A percentile compares a stretch with the other conserved stretches of the same genome.
These are phyloP conservation scores for Withania somnifera DNA, from an alignment of 305 asterid genomes.

Conservation along the genomic window DNA sequence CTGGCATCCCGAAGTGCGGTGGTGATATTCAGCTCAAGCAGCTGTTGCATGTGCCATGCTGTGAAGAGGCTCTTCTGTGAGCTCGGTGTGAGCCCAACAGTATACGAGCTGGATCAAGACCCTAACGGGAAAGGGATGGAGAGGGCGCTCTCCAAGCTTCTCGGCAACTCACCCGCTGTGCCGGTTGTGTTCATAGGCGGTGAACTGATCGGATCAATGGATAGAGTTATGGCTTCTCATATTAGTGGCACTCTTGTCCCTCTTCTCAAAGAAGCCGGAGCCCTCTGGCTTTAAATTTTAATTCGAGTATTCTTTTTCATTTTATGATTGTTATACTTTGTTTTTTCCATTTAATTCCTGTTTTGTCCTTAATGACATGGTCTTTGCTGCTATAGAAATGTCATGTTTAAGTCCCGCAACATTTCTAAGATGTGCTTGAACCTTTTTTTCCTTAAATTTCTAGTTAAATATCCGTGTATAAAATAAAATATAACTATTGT, in stretches of 20 bases:
- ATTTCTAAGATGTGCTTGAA: neutral
- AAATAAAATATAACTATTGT: too few relatives aligned
- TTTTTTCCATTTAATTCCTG: too few relatives aligned
- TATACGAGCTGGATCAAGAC: slow-evolving; percentile 32
- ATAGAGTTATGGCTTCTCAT: slow-evolving; percentile 36
- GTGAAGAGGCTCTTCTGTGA: slow-evolving; percentile 33
- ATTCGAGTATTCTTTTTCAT: neutral
- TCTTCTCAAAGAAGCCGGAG: slow-evolving; percentile 34
- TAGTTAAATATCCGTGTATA: neutral
- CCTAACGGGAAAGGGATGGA: slow-evolving; percentile 31
- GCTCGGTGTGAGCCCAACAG: slow-evolving; percentile 31
- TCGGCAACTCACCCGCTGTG: slow-evolving; percentile 21
- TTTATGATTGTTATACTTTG: too few relatives aligned
- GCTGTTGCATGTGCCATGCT: slow-evolving; percentile 43
- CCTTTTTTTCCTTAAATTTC: neutral
- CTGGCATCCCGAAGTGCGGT: slow-evolving; percentile 33
- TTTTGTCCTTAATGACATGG: too few relatives aligned
- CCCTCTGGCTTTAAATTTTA: slow-evolving; percentile 37
- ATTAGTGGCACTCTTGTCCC: slow-evolving; percentile 34
- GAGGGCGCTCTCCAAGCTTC: slow-evolving; percentile 22
- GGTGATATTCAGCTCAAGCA: slow-evolving; percentile 31
- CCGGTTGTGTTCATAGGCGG: slow-evolving; percentile 46
- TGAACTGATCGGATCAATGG: slow-evolving; percentile 31
- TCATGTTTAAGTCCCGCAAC: neutral
- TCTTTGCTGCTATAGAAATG: neutral